Evolutionary conservation across 2,329 filamentous ascomycete genomes (phyloP).

Genomic region (Xylariales sp.): DNA sequence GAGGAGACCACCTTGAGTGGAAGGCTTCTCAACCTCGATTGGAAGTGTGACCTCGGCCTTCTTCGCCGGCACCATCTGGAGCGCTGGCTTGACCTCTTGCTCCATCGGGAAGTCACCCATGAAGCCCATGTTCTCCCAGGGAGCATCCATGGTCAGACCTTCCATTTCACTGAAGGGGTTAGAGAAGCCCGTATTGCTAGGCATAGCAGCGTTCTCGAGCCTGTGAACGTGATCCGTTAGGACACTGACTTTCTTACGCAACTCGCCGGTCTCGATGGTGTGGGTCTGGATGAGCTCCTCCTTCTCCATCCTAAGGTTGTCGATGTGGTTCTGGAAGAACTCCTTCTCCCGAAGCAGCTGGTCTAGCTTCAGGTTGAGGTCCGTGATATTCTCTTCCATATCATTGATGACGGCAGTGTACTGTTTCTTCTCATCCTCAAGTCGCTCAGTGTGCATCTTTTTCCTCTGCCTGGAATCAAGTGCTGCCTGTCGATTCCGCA

Average conservation of each 20-base stretch:
- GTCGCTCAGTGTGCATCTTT: constrained; percentile 94
- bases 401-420: constrained; percentile 71
- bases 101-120: constrained; percentile 67
- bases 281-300: constrained; percentile 85
- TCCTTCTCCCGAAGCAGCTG: constrained; percentile 70
- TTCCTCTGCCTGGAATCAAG: constrained; percentile 96
- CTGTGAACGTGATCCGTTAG: constrained; percentile 69
- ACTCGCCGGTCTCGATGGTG: constrained; percentile 83
- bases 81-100: constrained; percentile 56
- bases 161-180: constrained; percentile 79
- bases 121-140: constrained; percentile 80
- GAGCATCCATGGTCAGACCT: constrained; percentile 71
- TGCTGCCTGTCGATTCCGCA: constrained; percentile 93
- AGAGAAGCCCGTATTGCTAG: constrained; percentile 59
- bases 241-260: constrained; percentile 87
- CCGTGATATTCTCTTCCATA: constrained; percentile 72
- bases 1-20: constrained; percentile 76
- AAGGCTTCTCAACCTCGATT: constrained; percentile 54
- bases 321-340: constrained; percentile 69
- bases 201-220: constrained; percentile 59
- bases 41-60: constrained; percentile 44
- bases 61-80: constrained; percentile 49
- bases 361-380: constrained; percentile 64
- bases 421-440: constrained; percentile 95
- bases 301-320: constrained; percentile 77